A percentile compares a stretch with the other conserved stretches of the same genome.
phyloP scores from a whole-genome alignment of 768 basidiomycete genomes.

The Suillus variegatus region DNA sequence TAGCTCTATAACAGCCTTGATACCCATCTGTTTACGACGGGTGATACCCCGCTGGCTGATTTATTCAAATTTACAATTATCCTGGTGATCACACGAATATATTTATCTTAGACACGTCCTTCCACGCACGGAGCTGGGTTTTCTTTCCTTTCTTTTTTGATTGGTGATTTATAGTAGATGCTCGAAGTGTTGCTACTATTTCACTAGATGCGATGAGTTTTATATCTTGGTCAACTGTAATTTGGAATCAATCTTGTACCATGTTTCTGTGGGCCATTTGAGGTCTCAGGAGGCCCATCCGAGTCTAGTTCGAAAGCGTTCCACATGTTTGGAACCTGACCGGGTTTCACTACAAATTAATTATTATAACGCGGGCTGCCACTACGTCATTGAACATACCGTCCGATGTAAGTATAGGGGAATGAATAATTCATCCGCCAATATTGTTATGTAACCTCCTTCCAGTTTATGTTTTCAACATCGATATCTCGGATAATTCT shows the following conservation, averaged over 20 bases:
- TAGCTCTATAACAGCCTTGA: conserved; percentile 24
- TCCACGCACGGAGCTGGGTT: conserved; percentile 15
- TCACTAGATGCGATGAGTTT: conserved; percentile 1
- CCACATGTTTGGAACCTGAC: neutral
- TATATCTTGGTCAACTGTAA: neutral
- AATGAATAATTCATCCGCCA: neutral
- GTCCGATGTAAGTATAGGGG: neutral
- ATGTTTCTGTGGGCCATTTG: neutral
- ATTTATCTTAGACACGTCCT: conserved; percentile 1
- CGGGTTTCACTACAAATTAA: neutral
- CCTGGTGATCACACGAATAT: conserved; percentile 24
- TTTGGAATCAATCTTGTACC: conserved; percentile 6
- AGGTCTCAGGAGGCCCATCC: neutral
- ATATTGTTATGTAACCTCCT: neutral
- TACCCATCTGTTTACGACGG: conserved; percentile 44
- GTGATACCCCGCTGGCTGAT: conserved; percentile 41
- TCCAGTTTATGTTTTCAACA: neutral
- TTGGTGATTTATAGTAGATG: conserved; percentile 1
- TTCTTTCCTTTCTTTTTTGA: conserved; percentile 6
- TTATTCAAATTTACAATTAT: conserved; percentile 15
- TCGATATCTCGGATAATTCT: too few relatives aligned
- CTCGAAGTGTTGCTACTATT: neutral
- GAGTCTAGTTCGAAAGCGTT: too few relatives aligned
- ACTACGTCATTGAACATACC: neutral
- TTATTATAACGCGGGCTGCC: neutral